A percentile compares a stretch with the other conserved stretches of the same genome.
phyloP scores from a whole-genome alignment of 257 asterid species.

The Primulina huaijiensis region DNA sequence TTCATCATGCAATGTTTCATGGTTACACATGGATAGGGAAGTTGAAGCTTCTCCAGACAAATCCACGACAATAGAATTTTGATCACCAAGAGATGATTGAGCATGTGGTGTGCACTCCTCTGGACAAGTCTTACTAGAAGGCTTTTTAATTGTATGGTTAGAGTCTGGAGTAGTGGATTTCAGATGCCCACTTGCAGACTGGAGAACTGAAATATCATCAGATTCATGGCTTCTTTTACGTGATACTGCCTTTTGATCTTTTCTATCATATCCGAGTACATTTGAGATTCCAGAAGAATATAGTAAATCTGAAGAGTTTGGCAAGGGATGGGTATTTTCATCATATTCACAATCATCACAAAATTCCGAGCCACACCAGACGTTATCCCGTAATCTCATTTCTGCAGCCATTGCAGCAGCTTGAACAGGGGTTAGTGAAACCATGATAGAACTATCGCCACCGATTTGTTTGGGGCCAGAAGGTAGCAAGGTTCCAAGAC shows the following conservation, averaged over 20 bases:
- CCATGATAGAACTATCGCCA: slow-evolving; percentile 74
- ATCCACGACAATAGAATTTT: slow-evolving; percentile 19
- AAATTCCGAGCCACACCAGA: slow-evolving; percentile 90
- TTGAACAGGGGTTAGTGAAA: slow-evolving; percentile 72
- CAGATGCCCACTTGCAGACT: slow-evolving; percentile 27
- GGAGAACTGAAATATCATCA: slow-evolving; percentile 26
- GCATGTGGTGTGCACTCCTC: slow-evolving; percentile 19
- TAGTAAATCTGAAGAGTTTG: slow-evolving; percentile 32
- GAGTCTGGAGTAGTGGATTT: slow-evolving; percentile 31
- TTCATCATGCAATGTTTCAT: slow-evolving; percentile 20
- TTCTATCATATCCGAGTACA: slow-evolving; percentile 23
- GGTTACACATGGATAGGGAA: slow-evolving; percentile 31
- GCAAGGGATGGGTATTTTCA: slow-evolving; percentile 38
- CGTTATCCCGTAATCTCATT: slow-evolving; percentile 77
- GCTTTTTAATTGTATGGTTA: slow-evolving; percentile 25
- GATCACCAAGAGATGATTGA: slow-evolving; percentile 21
- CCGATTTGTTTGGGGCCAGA: slow-evolving; percentile 82
- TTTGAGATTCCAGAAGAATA: slow-evolving; percentile 40
- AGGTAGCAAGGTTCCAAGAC: slow-evolving; percentile 60
- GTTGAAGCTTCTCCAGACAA: slow-evolving; percentile 35
- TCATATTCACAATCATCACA: slow-evolving; percentile 52
- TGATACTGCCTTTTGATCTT: slow-evolving; percentile 32
- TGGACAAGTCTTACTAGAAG: slow-evolving; percentile 25
- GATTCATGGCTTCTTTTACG: slow-evolving; percentile 56
- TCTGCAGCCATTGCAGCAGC: slow-evolving; percentile 99